Conservation (phyloP, 176 grass and related monocot species). For the Musa acuminata region DNA sequence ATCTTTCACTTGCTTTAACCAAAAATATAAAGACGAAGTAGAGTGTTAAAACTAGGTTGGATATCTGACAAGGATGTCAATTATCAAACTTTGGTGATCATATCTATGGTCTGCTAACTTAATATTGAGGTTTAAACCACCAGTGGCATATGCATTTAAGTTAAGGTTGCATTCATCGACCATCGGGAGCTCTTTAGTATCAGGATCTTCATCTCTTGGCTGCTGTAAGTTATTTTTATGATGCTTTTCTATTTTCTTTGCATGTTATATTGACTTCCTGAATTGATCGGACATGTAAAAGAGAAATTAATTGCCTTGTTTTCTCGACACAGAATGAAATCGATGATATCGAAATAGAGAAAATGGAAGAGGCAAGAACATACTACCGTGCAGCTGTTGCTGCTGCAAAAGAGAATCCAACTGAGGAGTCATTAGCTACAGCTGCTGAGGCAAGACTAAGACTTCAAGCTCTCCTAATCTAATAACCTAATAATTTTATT, state of each 20-base stretch:
- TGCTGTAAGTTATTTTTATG: not conserved
- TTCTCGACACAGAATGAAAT: conserved; percentile 30
- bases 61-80: too few relatives aligned
- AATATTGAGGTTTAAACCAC: too few relatives aligned
- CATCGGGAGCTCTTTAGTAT: too few relatives aligned
- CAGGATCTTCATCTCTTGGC: too few relatives aligned
- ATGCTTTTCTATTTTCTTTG: not conserved
- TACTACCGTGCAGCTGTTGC: conserved; percentile 64
- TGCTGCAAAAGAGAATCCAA: conserved; percentile 72
- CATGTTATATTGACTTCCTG: not conserved
- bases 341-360: conserved; percentile 51
- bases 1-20: too few relatives aligned
- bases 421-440: conserved; percentile 49
- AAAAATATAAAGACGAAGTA: too few relatives aligned
- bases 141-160: too few relatives aligned
- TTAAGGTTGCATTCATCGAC: too few relatives aligned
- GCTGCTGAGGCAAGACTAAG: conserved; percentile 57
- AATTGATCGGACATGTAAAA: not conserved
- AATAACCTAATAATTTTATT: conserved; percentile 5
- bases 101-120: too few relatives aligned
- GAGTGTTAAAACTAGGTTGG: too few relatives aligned
- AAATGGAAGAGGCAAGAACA: conserved; percentile 57
- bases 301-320: conserved; percentile 11
- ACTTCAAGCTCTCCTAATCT: conserved; percentile 49
- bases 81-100: too few relatives aligned